A percentile compares a stretch with the other conserved stretches of the same genome.
phyloP scores from a whole-genome alignment of 2,329 filamentous ascomycete genomes.

The Colletotrichum truncatum region DNA sequence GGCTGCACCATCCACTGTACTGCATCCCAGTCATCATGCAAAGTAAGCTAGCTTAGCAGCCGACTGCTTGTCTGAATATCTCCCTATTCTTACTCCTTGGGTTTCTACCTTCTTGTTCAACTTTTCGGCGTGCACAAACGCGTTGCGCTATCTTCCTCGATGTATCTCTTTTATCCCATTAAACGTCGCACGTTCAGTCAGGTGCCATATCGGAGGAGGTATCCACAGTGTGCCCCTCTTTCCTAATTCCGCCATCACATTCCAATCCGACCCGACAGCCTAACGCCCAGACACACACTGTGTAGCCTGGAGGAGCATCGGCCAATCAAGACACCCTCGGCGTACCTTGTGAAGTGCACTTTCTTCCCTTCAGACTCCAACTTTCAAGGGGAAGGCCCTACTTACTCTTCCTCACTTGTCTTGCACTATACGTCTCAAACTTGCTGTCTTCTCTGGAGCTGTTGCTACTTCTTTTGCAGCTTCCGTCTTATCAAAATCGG shows the following conservation, averaged over 20 bases:
- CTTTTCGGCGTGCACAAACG: neutral
- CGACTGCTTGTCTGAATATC: no score
- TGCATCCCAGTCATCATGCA: no score
- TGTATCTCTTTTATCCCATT: no score
- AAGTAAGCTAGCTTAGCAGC: no score
- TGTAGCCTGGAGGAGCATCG: slow-evolving; percentile 15
- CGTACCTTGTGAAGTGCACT: slow-evolving; percentile 15
- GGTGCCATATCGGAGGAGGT: slow-evolving; percentile 4
- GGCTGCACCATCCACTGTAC: no score
- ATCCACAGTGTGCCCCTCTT: slow-evolving; percentile 22
- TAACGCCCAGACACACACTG: slow-evolving; percentile 27
- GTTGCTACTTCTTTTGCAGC: neutral
- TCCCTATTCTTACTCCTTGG: no score
- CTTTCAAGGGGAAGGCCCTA: neutral
- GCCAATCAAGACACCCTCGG: slow-evolving; percentile 1
- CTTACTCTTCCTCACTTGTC: neutral
- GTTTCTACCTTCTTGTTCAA: neutral
- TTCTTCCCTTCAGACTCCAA: neutral
- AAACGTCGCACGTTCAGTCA: neutral
- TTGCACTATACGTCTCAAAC: neutral
- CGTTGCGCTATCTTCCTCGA: neutral
- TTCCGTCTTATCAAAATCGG: neutral
- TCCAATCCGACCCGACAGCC: slow-evolving; percentile 10
- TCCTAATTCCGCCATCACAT: slow-evolving; percentile 27
- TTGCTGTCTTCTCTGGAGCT: neutral